These are phyloP conservation scores for Mycena crocata DNA, from an alignment of 768 basidiomycete species.

Conservation along the genomic window DNA sequence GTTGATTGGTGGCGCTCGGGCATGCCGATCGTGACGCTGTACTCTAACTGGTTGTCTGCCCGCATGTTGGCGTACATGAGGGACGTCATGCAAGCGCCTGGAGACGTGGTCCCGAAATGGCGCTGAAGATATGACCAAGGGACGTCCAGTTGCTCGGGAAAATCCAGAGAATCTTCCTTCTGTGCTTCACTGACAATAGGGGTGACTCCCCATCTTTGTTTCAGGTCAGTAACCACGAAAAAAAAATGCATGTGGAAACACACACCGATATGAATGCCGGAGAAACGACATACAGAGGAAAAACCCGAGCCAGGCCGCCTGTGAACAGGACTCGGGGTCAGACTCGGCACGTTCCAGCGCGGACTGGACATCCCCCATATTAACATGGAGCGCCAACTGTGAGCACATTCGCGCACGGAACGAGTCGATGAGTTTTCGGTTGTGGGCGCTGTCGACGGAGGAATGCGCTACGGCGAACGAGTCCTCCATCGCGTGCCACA, in stretches of 20 bases:
- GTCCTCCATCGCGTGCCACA: constrained; percentile 28
- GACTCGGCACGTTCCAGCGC: constrained; percentile 31
- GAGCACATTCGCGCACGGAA: constrained; percentile 32
- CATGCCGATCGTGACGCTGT: constrained; percentile 37
- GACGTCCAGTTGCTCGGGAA: constrained; percentile 33
- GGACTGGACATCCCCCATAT: constrained; percentile 23
- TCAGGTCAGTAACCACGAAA: neutral
- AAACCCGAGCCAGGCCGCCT: constrained; percentile 34
- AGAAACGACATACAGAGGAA: constrained; percentile 33
- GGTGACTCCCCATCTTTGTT: constrained; percentile 35
- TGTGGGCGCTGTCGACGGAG: constrained; percentile 32
- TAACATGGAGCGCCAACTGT: constrained; percentile 21
- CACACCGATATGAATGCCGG: constrained; percentile 37
- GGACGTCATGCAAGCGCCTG: constrained; percentile 36
- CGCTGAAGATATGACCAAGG: constrained; percentile 32
- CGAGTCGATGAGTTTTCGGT: constrained; percentile 35
- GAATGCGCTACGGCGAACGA: constrained; percentile 34
- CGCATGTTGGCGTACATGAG: constrained; percentile 34
- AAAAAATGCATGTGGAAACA: neutral
- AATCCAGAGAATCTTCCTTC: constrained; percentile 32
- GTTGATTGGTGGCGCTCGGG: constrained; percentile 27
- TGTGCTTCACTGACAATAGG: constrained; percentile 40
- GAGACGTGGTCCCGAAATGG: constrained; percentile 35
- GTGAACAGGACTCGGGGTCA: constrained; percentile 27
- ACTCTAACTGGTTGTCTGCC: constrained; percentile 30